A percentile compares a stretch with the other conserved stretches of the same genome.
These are phyloP conservation scores for Centrapalus pauciflorus DNA, from an alignment of 129 eudicot genomes.

Conservation along the genomic window DNA sequence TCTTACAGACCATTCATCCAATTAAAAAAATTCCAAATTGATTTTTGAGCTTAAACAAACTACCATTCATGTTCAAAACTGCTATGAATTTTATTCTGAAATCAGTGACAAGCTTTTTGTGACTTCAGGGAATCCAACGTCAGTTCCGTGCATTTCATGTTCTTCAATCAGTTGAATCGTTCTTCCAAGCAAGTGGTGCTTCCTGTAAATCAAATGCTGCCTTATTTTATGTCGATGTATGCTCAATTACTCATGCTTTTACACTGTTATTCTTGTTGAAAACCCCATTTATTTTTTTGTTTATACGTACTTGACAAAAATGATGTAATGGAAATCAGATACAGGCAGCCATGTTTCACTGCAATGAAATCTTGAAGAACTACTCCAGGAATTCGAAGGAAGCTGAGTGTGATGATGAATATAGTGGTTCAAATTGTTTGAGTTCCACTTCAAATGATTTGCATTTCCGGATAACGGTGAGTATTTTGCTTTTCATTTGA, in stretches of 20 bases:
- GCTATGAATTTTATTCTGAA: conserved; percentile 2
- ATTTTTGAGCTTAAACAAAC: not conserved
- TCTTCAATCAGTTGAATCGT: conserved; percentile 68
- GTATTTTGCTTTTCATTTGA: not conserved
- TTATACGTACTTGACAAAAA: not conserved
- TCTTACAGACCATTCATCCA: not conserved
- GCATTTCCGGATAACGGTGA: conserved; percentile 60
- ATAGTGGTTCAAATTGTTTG: conserved; percentile 18
- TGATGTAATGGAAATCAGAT: conserved; percentile 26
- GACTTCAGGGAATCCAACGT: conserved; percentile 79
- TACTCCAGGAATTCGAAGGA: conserved; percentile 9
- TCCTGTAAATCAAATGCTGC: conserved; percentile 61
- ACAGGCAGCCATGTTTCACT: conserved; percentile 37
- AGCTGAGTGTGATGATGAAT: conserved; percentile 20
- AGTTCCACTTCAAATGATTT: conserved; percentile 25
- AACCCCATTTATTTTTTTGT: not conserved
- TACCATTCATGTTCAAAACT: not conserved
- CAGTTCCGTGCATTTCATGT: conserved; percentile 68
- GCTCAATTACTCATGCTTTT: conserved; percentile 1
- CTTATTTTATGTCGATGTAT: conserved; percentile 61
- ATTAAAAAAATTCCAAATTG: not conserved
- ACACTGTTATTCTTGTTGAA: not conserved
- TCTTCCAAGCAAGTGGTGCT: conserved; percentile 50
- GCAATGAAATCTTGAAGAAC: conserved; percentile 36
- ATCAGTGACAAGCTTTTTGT: not conserved